Conservation (phyloP, 805 yeast species). For the Yarrowia osloensis region DNA sequence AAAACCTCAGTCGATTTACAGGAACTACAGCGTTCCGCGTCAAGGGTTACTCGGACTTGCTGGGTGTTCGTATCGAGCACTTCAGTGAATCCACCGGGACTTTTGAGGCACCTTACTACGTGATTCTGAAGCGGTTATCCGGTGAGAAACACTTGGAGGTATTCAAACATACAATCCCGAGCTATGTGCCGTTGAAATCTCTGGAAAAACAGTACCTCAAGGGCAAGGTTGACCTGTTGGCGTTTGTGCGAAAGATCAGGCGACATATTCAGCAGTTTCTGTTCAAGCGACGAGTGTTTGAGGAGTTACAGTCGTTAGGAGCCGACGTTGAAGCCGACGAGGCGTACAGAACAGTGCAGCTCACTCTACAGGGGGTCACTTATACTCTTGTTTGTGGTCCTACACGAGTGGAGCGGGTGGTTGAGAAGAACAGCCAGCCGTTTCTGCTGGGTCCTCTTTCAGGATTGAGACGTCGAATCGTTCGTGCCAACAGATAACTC, state of each 20-base stretch:
- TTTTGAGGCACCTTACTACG: conserved; percentile 10
- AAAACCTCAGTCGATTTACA: conserved; percentile 10
- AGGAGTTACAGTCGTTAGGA: background rate
- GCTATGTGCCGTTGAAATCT: background rate
- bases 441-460: background rate
- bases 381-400: conserved; percentile 16
- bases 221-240: background rate
- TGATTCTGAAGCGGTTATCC: background rate
- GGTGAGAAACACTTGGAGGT: background rate
- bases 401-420: background rate
- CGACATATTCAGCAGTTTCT: background rate
- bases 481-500: background rate
- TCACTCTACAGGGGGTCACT: background rate
- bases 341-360: conserved; percentile 7
- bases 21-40: conserved; percentile 24
- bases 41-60: background rate
- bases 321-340: conserved; percentile 4
- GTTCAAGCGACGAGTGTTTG: background rate
- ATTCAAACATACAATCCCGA: conserved; percentile 18
- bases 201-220: background rate
- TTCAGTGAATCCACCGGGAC: background rate
- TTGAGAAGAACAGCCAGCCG: background rate
- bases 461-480: background rate
- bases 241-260: background rate
- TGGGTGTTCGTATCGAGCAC: conserved; percentile 17